Percentiles rank a stretch among this genome's conserved stretches.
Conservation (phyloP, 257 asterid genomes). For the Ehretia macrophylla region DNA sequence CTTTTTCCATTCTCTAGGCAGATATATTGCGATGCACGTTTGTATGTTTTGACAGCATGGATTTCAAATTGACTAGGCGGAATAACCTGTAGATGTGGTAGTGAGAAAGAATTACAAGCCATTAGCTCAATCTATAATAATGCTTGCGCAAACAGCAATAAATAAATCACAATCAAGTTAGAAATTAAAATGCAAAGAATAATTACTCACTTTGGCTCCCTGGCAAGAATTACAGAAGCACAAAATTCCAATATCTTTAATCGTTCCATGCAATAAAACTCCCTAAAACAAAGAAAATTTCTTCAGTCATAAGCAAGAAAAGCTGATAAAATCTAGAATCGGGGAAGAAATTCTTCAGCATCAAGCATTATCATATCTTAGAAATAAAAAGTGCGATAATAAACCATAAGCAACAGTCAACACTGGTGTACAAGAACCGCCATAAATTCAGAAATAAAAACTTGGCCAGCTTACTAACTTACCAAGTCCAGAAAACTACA, state of each 20-base stretch:
- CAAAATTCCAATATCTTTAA: constrained; percentile 77
- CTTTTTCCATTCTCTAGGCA: constrained; percentile 95
- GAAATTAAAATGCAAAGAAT: constrained; percentile 6
- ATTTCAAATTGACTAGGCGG: constrained; percentile 97
- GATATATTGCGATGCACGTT: constrained; percentile 92
- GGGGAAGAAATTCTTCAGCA: background rate
- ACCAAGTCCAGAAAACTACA: too few species aligned
- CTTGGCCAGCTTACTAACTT: too few species aligned
- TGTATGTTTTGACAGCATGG: constrained; percentile 88
- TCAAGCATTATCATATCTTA: too few species aligned
- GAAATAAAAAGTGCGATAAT: too few species aligned
- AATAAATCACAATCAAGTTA: constrained; percentile 8
- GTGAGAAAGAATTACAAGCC: constrained; percentile 9
- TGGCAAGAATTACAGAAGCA: constrained; percentile 86
- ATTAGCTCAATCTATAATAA: constrained; percentile 7
- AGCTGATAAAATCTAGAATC: background rate
- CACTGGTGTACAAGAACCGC: too few species aligned
- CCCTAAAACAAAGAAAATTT: constrained; percentile 26
- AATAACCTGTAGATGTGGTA: constrained; percentile 48
- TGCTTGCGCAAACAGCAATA: constrained; percentile 6
- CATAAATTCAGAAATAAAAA: too few species aligned
- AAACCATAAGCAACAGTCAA: too few species aligned
- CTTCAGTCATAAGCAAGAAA: constrained; percentile 1
- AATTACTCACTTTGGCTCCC: constrained; percentile 60
- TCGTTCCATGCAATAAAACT: constrained; percentile 68